These are phyloP conservation scores for Saccharomycopsis hybrid DNA, from an alignment of 1,139 yeast genomes.

Conservation along the genomic window DNA sequence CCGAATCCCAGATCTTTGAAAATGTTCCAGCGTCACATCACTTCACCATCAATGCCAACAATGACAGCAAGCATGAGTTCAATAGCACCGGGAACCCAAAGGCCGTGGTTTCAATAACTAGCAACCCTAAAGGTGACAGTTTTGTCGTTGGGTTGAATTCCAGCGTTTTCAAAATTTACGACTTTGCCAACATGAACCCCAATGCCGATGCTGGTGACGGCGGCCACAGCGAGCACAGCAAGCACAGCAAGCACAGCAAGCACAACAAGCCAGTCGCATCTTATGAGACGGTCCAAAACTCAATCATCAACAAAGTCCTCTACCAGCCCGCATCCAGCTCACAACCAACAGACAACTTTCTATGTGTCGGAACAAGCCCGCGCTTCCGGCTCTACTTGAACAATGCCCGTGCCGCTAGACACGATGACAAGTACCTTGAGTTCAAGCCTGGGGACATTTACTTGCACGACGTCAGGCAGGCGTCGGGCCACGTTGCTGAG, in stretches of 20 bases:
- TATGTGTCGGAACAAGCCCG: neutral
- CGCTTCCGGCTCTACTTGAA: constrained; percentile 2
- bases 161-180: neutral
- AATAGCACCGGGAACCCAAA: neutral
- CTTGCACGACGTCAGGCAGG: constrained; percentile 3
- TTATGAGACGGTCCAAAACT: neutral
- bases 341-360: neutral
- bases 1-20: neutral
- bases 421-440: neutral
- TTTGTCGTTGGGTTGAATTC: constrained; percentile 8
- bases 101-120: neutral
- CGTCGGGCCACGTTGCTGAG: constrained; percentile 7
- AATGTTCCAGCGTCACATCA: constrained; percentile 1
- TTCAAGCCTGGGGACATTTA: constrained; percentile 7
- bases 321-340: constrained; percentile 4
- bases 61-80: neutral
- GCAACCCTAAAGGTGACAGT: neutral
- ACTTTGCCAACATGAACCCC: neutral
- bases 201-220: neutral
- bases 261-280: neutral
- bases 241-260: too few species aligned
- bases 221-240: too few species aligned
- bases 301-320: neutral
- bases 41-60: neutral
- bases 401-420: neutral